A percentile compares a stretch with the other conserved stretches of the same genome.
Evolutionary conservation across 257 asterid species (phyloP).

Genomic region (Nicotiana paniculata): DNA sequence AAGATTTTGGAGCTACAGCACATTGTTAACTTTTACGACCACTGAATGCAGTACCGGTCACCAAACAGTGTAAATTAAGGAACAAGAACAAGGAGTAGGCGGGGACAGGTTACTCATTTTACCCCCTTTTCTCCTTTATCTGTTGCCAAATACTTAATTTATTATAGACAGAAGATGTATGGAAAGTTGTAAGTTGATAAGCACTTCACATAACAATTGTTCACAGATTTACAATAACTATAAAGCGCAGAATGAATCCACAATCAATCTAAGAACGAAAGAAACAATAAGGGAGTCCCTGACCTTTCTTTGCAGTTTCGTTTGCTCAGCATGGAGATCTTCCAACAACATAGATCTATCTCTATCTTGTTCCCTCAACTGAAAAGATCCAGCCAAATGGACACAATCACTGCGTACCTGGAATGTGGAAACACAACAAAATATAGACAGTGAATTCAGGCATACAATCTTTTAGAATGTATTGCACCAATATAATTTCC

Average conservation of each 20-base stretch:
- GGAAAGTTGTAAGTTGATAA: not conserved
- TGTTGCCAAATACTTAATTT: not conserved
- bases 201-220: not conserved
- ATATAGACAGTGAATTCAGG: not conserved
- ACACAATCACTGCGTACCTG: conserved; percentile 66
- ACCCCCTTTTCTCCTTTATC: not conserved
- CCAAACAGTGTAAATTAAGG: not conserved
- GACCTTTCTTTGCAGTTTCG: conserved; percentile 51
- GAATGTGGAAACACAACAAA: conserved; percentile 12
- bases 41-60: not conserved
- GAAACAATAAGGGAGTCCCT: not conserved
- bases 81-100: not conserved
- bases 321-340: conserved; percentile 52
- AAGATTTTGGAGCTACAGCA: not conserved
- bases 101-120: not conserved
- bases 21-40: not conserved
- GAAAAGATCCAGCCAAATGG: conserved; percentile 62
- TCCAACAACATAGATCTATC: conserved; percentile 39
- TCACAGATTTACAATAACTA: not conserved
- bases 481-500: not conserved
- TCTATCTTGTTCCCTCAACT: conserved; percentile 38
- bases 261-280: not conserved
- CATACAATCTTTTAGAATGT: not conserved
- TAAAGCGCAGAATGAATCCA: not conserved
- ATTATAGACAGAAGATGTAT: not conserved